A percentile compares a stretch with the other conserved stretches of the same genome.
Evolutionary conservation across 1,284 basidiomycete species (phyloP).

Genomic region (Ceratobasidium sp.): DNA sequence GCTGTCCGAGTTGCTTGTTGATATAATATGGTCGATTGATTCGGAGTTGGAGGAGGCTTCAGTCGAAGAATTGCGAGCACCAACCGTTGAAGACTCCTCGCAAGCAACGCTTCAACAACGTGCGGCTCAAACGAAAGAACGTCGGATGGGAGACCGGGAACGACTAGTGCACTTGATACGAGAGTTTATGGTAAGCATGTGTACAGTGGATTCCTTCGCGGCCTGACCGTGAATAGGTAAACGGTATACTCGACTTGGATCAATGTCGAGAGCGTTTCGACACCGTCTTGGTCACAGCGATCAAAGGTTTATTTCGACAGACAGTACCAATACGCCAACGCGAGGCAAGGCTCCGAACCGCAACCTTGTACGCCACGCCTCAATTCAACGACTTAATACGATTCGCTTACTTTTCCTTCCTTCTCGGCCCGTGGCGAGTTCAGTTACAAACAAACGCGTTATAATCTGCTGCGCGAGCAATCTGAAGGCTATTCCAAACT

Average conservation of each 20-base stretch:
- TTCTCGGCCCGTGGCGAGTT: slow-evolving; percentile 29
- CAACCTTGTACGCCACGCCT: slow-evolving; percentile 69
- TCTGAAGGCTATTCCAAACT: slow-evolving; percentile 97
- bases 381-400: slow-evolving; percentile 17
- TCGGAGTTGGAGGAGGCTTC: slow-evolving; percentile 70
- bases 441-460: slow-evolving; percentile 98
- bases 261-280: slow-evolving; percentile 78
- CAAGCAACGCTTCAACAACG: slow-evolving; percentile 45
- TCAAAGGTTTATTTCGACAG: slow-evolving; percentile 67
- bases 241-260: slow-evolving; percentile 62
- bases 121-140: slow-evolving; percentile 58
- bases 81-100: slow-evolving; percentile 45
- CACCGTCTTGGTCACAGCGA: slow-evolving; percentile 62
- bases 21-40: slow-evolving; percentile 80
- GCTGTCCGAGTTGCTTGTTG: slow-evolving; percentile 65
- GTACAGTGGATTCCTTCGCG: slow-evolving; percentile 24
- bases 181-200: slow-evolving; percentile 65
- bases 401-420: slow-evolving; percentile 27
- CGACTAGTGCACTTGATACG: slow-evolving; percentile 65
- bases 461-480: slow-evolving; percentile 95
- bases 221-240: slow-evolving; percentile 52
- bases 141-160: slow-evolving; percentile 67
- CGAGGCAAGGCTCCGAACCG: slow-evolving; percentile 78
- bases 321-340: slow-evolving; percentile 69
- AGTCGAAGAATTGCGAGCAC: slow-evolving; percentile 46